Evolutionary conservation across 2,329 filamentous ascomycete species (phyloP), one percentile per base, ranked within the genome.

Genomic region (Akanthomyces dipterigenus): DNA sequence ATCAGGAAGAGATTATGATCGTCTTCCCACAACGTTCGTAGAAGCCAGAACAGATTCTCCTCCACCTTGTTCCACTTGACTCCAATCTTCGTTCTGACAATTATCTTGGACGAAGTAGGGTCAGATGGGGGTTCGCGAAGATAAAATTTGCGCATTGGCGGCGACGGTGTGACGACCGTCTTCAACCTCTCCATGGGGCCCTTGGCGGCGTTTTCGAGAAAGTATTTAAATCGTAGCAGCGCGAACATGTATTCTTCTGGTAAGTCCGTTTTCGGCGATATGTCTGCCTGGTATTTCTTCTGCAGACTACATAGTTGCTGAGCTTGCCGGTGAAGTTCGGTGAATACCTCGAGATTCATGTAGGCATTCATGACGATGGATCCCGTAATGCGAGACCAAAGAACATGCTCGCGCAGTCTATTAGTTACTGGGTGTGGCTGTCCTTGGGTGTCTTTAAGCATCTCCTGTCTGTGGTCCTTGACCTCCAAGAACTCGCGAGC

Each of bases 391-490:
- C 73, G 69, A 12, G 72, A 66, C 77, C 80, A 79, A 31, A 80
- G 73, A 0, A 55, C 22, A 9, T 57, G 58, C 1, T 70, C 62
- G 2, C 60, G 63, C 3, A 16, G 31, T 7, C 38, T 57, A 26
- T 61, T 65, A 20, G 65, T 40, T 0, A 63, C 40, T 0, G 72
- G 70, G 43, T 77, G 73, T 1, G 58, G 11, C 3, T 69, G 60
- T 18, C 75, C 75, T 3, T 67, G 28, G 0, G 60, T 64, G 57
- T 82, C 80, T n/a, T 68, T 74, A 20, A 82, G 20, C 58, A 72
- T 68, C 53, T 82, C 77, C 9, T 70, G 68, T 0, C 76, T 71
- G 65, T 86, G 83, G 14, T 83, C 80, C 24, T 71, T 73, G 31
- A 67, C 65, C 1, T 82, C 78, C 9, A 67, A 63, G 1, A 84